phyloP scores from a whole-genome alignment of 2,329 filamentous ascomycete species.

The Clonostachys byssicola region DNA sequence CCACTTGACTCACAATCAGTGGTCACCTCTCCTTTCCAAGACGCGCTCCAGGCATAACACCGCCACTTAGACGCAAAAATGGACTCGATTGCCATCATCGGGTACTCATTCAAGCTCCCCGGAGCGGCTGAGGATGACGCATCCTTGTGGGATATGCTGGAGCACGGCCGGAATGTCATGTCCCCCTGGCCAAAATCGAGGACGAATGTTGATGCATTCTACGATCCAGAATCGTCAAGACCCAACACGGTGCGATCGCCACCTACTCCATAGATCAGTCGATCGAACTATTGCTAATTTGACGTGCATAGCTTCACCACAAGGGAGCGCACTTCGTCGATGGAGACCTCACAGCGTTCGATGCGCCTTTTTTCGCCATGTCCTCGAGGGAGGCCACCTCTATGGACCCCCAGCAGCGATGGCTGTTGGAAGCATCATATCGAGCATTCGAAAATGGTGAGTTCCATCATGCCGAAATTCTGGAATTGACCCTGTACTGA shows the following conservation, averaged over 20 bases:
- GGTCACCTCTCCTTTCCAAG: no score
- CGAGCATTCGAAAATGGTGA: slow-evolving; percentile 5
- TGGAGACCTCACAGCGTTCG: slow-evolving; percentile 3
- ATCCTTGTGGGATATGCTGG: slow-evolving; percentile 20
- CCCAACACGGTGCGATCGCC: background rate
- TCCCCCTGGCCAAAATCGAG: slow-evolving; percentile 23
- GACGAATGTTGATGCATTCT: slow-evolving; percentile 12
- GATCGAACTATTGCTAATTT: background rate
- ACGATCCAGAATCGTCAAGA: slow-evolving; percentile 3
- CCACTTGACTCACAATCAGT: no score
- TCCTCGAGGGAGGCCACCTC: slow-evolving; percentile 10
- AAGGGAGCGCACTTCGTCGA: slow-evolving; percentile 2
- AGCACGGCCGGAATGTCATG: slow-evolving; percentile 19
- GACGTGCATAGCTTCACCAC: slow-evolving; percentile 10
- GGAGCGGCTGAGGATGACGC: background rate
- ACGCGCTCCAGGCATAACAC: no score
- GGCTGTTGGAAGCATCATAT: slow-evolving; percentile 6
- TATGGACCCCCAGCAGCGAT: slow-evolving; percentile 16
- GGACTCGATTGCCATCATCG: slow-evolving; percentile 24
- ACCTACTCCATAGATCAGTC: no score
- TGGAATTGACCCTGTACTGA: background rate
- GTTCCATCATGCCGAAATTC: background rate
- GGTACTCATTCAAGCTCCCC: slow-evolving; percentile 11
- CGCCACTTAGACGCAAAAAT: background rate
- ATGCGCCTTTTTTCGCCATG: slow-evolving; percentile 12